Conservation (phyloP, 495 filamentous ascomycete species). For the Pyrenula aspistea region DNA sequence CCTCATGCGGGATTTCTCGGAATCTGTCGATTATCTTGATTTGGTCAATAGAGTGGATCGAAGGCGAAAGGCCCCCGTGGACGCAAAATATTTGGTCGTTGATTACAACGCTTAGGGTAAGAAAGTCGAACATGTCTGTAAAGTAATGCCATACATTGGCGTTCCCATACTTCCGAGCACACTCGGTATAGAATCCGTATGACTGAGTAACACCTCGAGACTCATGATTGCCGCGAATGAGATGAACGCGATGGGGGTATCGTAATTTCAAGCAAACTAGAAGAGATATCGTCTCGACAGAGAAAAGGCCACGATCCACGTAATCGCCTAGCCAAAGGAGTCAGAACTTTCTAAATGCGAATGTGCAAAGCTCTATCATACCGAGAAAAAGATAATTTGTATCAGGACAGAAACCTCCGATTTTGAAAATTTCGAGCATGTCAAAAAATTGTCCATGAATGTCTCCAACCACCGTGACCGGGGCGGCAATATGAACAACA, state of each 20-base stretch:
- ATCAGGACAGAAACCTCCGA: slow-evolving; percentile 90
- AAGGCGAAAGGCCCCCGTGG: slow-evolving; percentile 88
- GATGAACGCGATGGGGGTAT: slow-evolving; percentile 82
- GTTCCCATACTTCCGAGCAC: slow-evolving; percentile 92
- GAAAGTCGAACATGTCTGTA: slow-evolving; percentile 98
- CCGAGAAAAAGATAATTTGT: slow-evolving; percentile 97
- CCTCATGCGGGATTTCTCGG: slow-evolving; percentile 95
- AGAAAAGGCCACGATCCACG: slow-evolving; percentile 93
- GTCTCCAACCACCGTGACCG: slow-evolving; percentile 96
- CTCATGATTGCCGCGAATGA: slow-evolving; percentile 95
- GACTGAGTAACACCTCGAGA: slow-evolving; percentile 95
- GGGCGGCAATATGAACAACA: slow-evolving; percentile 91
- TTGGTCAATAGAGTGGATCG: slow-evolving; percentile 96
- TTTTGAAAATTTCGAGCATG: slow-evolving; percentile 97
- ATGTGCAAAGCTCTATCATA: slow-evolving; percentile 23
- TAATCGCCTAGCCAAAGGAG: slow-evolving; percentile 61
- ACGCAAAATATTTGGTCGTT: slow-evolving; percentile 99
- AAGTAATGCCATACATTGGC: slow-evolving; percentile 99
- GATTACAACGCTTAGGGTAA: slow-evolving; percentile 92
- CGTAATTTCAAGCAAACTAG: slow-evolving; percentile 89
- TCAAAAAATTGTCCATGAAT: slow-evolving; percentile 99
- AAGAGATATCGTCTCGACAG: slow-evolving; percentile 91
- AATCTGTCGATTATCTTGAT: slow-evolving; percentile 99
- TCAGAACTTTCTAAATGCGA: background rate
- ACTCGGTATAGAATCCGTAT: slow-evolving; percentile 98